Evolutionary conservation across 1,139 yeast species (phyloP).

Genomic region (Hanseniaspora gamundiae): DNA sequence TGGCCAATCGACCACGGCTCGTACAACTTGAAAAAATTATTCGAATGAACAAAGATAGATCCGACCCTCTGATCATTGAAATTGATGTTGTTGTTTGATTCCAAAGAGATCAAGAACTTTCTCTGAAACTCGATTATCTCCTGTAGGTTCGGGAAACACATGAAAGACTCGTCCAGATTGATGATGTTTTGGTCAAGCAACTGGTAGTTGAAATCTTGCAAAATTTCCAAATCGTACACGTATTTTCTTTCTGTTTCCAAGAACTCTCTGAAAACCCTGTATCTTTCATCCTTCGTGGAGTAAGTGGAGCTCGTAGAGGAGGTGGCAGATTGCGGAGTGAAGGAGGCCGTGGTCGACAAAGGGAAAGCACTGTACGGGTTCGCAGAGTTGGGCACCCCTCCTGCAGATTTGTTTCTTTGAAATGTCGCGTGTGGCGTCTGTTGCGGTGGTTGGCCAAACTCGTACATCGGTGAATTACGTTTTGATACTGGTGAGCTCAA

Average conservation of each 20-base stretch:
- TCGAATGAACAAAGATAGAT: conserved; percentile 70
- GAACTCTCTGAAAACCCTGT: conserved; percentile 69
- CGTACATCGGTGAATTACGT: conserved; percentile 2
- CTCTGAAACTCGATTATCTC: conserved; percentile 88
- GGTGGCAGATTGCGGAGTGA: too few relatives aligned
- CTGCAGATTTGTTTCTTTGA: not conserved
- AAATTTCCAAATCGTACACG: conserved; percentile 75
- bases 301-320: not conserved
- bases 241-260: conserved; percentile 85
- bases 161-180: conserved; percentile 69
- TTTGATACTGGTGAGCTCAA: not conserved
- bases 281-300: conserved; percentile 5
- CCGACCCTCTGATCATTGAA: conserved; percentile 71
- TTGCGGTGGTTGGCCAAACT: conserved; percentile 1
- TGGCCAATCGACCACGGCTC: conserved; percentile 88
- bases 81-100: conserved; percentile 72
- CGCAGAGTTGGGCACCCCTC: not conserved
- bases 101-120: conserved; percentile 75
- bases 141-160: conserved; percentile 74
- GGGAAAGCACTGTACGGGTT: not conserved
- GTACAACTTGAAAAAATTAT: conserved; percentile 75
- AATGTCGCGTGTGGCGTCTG: not conserved
- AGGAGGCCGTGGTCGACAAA: not conserved
- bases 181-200: conserved; percentile 53
- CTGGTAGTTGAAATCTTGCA: conserved; percentile 58